These are phyloP conservation scores for Vicia villosa DNA, from an alignment of 306 rosid species.

Conservation along the genomic window DNA sequence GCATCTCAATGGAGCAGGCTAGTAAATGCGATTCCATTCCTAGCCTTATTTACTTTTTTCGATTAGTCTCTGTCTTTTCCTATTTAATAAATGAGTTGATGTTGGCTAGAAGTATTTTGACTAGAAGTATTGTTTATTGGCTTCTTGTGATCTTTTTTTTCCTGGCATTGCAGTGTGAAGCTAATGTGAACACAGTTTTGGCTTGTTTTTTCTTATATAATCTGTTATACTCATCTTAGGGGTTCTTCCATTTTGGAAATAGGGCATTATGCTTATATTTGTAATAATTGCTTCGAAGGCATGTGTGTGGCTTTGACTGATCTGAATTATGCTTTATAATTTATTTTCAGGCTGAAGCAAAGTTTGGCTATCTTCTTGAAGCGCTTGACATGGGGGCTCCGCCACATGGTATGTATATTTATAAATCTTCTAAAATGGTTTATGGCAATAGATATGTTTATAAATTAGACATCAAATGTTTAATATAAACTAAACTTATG, in stretches of 20 bases:
- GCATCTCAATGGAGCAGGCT: conserved; percentile 91
- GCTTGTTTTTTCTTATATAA: no score
- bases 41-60: not conserved
- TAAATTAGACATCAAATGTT: not conserved
- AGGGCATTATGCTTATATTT: no score
- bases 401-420: conserved; percentile 78
- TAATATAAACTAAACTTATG: not conserved
- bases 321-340: conserved; percentile 24
- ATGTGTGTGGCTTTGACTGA: conserved; percentile 10
- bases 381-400: conserved; percentile 99
- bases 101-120: no score
- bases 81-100: no score
- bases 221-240: no score
- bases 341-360: conserved; percentile 79
- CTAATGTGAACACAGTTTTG: no score
- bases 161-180: no score
- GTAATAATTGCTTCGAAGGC: conserved; percentile 22
- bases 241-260: no score
- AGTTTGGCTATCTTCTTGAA: conserved; percentile 94
- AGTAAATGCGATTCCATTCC: conserved; percentile 20
- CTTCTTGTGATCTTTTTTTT: no score
- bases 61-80: no score
- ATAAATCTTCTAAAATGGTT: not conserved
- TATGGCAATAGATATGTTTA: not conserved
- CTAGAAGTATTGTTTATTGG: no score